Evolutionary conservation across 163 green algal species (phyloP), one percentile per base, ranked within the genome.

Genomic region (Scenedesmus sp.): DNA sequence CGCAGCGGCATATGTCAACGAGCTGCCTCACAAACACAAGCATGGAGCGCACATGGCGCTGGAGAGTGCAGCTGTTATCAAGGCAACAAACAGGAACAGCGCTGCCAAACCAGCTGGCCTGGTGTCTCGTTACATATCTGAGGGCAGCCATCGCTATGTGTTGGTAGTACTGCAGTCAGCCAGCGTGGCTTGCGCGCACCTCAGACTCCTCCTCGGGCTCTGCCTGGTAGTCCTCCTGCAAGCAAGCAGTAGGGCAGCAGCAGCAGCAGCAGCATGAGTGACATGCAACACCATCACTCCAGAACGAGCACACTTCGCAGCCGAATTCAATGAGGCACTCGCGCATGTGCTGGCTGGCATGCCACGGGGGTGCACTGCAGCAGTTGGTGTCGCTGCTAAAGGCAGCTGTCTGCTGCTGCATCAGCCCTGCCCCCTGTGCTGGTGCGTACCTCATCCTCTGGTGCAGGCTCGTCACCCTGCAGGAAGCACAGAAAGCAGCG

Each of bases 391-490:
- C 15, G 16, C 16, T 76, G 66, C 18, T 15, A 46, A 46, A 46
- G 46, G 70, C 23, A n/a, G 70, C 66, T 76, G 66, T 76, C 18
- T 34, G 66, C 16, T 34, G 66, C 70, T 79, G 70, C 66, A 76
- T 34, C 3, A 34, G 3, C 23, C 70, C 18, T n/a, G 66, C 23
- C 4, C 23, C 46, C 23, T 52, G 70, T 5, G 2, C 23, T 52
- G 23, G 70, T 23, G 20, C 23, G 34, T 46, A 79, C 70, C 87
- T 91, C 87, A 52, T 91, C 87, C 34, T 91, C 87, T 12, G 87
- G 87, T 13, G 87, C 87, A 64, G 87, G 87, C 74, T 86, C 87
- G 26, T 91, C 87, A 66, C 87, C 87, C 87, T 91, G 87, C 20
- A 57, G 54, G 12, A 83, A 26, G 46, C 66, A 6, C 15, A 64